Percentiles rank a stretch among this genome's conserved stretches.
These are phyloP conservation scores for Bassia scoparia DNA, from an alignment of 148 eudicot species.

Conservation along the genomic window DNA sequence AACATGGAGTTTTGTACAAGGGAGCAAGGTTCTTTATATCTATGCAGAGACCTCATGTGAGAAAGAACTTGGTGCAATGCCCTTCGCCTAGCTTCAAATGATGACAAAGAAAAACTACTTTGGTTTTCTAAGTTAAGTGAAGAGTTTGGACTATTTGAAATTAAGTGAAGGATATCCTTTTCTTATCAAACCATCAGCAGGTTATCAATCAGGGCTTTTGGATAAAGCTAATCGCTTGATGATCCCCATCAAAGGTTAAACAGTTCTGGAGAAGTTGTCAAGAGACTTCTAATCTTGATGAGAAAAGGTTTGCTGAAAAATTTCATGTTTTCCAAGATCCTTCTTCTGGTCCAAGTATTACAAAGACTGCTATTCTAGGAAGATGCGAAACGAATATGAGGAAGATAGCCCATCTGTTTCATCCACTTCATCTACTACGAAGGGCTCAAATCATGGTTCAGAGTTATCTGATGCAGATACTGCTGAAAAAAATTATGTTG, in stretches of 20 bases:
- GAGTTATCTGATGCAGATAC: slow-evolving; percentile 46
- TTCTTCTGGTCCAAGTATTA: slow-evolving; percentile 24
- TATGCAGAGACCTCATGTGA: slow-evolving; percentile 82
- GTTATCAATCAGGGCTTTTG: slow-evolving; percentile 33
- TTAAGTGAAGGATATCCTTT: slow-evolving; percentile 72
- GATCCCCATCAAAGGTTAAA: slow-evolving; percentile 74
- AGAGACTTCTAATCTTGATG: slow-evolving; percentile 52
- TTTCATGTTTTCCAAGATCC: slow-evolving; percentile 39
- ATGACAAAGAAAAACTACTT: slow-evolving; percentile 46
- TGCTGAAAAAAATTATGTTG: slow-evolving; percentile 46
- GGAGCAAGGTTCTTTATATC: slow-evolving; percentile 58
- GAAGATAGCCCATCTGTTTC: slow-evolving; percentile 45
- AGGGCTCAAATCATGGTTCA: slow-evolving; percentile 38
- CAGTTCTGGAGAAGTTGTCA: slow-evolving; percentile 69
- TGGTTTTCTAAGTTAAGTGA: slow-evolving; percentile 58
- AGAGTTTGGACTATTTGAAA: slow-evolving; percentile 69
- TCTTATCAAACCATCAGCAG: slow-evolving; percentile 59
- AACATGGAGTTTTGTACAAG: slow-evolving; percentile 48
- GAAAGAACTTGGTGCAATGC: slow-evolving; percentile 98
- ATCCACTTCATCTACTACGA: slow-evolving; percentile 36
- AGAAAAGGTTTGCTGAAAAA: slow-evolving; percentile 42
- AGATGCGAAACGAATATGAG: slow-evolving; percentile 27
- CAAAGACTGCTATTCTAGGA: slow-evolving; percentile 38
- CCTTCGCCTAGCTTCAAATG: slow-evolving; percentile 80
- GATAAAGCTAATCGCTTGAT: slow-evolving; percentile 57